Conservation (phyloP, 1,284 basidiomycete genomes). For the Malassezia yamatoensis region DNA sequence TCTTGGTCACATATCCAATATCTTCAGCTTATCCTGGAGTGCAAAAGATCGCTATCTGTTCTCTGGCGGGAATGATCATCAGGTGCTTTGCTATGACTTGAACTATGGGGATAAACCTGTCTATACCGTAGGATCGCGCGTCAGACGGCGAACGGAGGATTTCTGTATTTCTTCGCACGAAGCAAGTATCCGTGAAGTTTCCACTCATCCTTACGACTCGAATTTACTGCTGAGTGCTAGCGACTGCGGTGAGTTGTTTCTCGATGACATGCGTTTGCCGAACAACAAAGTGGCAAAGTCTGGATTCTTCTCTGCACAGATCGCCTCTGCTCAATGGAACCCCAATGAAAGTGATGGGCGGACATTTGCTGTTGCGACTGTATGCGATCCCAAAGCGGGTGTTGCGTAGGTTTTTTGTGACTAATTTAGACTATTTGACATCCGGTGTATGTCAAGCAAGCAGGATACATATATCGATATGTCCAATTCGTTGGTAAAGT, state of each 20-base stretch:
- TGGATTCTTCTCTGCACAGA: slow-evolving; percentile 8
- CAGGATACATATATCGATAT: background rate
- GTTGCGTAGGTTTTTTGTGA: slow-evolving; percentile 3
- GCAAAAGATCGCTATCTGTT: slow-evolving; percentile 4
- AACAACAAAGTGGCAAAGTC: slow-evolving; percentile 1
- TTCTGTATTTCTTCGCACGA: slow-evolving; percentile 2
- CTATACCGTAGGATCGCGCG: background rate
- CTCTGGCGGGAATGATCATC: slow-evolving; percentile 13
- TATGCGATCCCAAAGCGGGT: background rate
- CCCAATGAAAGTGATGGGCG: slow-evolving; percentile 14
- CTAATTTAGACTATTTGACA: slow-evolving; percentile 12
- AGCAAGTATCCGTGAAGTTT: slow-evolving; percentile 15
- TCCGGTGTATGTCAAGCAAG: slow-evolving; percentile 3
- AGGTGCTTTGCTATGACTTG: slow-evolving; percentile 15
- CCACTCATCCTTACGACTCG: slow-evolving; percentile 15
- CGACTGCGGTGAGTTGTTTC: slow-evolving; percentile 15
- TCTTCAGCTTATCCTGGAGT: slow-evolving; percentile 16
- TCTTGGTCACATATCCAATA: slow-evolving; percentile 15
- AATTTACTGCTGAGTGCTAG: slow-evolving; percentile 7
- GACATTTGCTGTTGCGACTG: slow-evolving; percentile 14
- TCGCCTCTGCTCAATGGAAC: slow-evolving; percentile 17
- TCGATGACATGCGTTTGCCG: slow-evolving; percentile 13
- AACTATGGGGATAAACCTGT: slow-evolving; percentile 8
- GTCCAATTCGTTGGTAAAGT: slow-evolving; percentile 5
- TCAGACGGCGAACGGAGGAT: background rate